phyloP scores from a whole-genome alignment of 2,329 filamentous ascomycete genomes.

The Fusarium nurragi region DNA sequence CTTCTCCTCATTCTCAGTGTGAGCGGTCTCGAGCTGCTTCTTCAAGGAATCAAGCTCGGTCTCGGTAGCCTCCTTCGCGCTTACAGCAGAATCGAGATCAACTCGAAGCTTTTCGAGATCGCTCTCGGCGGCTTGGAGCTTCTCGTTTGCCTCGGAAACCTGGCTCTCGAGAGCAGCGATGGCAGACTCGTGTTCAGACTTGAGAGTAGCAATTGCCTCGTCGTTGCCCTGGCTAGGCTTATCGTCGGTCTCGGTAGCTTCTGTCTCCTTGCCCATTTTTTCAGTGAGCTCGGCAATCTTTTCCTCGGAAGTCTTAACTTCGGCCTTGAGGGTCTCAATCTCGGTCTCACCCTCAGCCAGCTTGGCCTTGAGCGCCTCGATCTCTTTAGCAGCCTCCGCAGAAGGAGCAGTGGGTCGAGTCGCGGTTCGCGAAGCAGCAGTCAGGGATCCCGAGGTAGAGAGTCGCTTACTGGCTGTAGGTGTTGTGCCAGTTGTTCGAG shows the following conservation, averaged over 20 bases:
- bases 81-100: constrained; percentile 59
- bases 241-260: constrained; percentile 52
- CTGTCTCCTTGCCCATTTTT: constrained; percentile 57
- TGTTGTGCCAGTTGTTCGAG: constrained; percentile 53
- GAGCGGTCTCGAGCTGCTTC: constrained; percentile 58
- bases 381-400: constrained; percentile 60
- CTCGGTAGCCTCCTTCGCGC: constrained; percentile 60
- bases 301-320: constrained; percentile 64
- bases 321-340: constrained; percentile 64
- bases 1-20: constrained; percentile 49
- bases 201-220: constrained; percentile 56
- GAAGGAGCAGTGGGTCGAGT: constrained; percentile 55
- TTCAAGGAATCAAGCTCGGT: constrained; percentile 60
- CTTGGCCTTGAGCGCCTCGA: constrained; percentile 69
- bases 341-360: constrained; percentile 66
- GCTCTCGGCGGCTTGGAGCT: constrained; percentile 61
- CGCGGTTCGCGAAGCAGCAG: constrained; percentile 50
- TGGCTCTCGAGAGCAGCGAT: constrained; percentile 59
- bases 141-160: constrained; percentile 59
- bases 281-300: constrained; percentile 65
- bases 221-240: constrained; percentile 56
- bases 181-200: constrained; percentile 60
- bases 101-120: constrained; percentile 61
- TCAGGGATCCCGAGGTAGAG: constrained; percentile 58
- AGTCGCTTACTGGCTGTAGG: constrained; percentile 64